These are phyloP conservation scores for Leucosporidium scottii DNA, from an alignment of 768 basidiomycete species.

Conservation along the genomic window DNA sequence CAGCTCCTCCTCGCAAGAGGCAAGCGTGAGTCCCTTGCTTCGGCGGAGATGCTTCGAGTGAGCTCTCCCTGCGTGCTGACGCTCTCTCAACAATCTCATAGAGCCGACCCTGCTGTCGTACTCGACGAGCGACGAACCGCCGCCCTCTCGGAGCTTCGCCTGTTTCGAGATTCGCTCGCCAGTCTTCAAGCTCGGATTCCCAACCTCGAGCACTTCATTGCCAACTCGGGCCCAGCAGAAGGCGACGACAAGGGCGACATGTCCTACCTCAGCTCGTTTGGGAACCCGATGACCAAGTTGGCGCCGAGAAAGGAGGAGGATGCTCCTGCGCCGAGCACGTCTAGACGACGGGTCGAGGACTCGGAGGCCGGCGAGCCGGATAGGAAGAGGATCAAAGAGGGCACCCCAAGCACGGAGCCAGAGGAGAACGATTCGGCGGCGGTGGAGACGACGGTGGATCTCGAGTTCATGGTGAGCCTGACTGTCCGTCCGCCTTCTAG, in stretches of 20 bases:
- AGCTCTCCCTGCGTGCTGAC: background rate
- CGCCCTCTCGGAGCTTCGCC: slow-evolving; percentile 22
- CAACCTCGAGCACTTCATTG: slow-evolving; percentile 3
- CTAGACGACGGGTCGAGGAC: background rate
- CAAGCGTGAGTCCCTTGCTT: background rate
- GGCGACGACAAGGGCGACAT: background rate
- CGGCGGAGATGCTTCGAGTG: background rate
- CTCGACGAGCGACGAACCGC: slow-evolving; percentile 9
- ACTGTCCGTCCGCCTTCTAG: background rate
- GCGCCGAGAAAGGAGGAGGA: background rate
- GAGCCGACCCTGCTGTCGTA: slow-evolving; percentile 15
- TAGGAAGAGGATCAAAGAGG: background rate
- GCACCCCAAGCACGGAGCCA: background rate
- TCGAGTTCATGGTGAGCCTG: slow-evolving; percentile 19
- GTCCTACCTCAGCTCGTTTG: background rate
- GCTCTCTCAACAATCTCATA: background rate
- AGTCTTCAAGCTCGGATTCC: background rate
- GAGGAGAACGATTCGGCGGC: background rate
- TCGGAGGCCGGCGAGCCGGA: background rate
- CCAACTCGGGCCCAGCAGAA: background rate
- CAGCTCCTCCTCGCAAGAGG: background rate
- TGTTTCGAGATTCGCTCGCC: slow-evolving; percentile 25
- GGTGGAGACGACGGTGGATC: slow-evolving; percentile 25
- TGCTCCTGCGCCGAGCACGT: background rate
- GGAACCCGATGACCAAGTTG: background rate